Evolutionary conservation across 1,284 basidiomycete species (phyloP), one percentile per base, ranked within the genome.

Genomic region (Ceratobasidium theobromae): DNA sequence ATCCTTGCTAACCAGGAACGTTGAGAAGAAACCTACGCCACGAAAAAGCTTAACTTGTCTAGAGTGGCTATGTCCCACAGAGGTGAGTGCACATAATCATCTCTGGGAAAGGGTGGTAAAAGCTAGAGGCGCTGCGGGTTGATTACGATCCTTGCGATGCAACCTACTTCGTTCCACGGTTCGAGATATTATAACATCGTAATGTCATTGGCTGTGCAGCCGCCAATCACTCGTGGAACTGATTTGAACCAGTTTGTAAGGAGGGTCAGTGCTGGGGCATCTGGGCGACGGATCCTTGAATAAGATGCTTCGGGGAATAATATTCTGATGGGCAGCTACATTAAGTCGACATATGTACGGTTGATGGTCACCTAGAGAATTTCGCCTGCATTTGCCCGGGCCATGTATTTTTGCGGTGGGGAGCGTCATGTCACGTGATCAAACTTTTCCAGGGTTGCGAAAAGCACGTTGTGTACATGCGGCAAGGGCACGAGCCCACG

Each of bases 391-490:
- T 58, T 38, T 30, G 18, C 38, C 60, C 45, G 57, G 57, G 6
- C 6, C 5, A 51, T 43, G 23, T 11, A 52, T 32, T 40, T n/a
- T n/a, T 41, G 35, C 45, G 58, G 58, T 64, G 60, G 38, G 25
- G 16, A 23, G 30, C 46, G 51, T 64, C 60, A 16, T n/a, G n/a
- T 43, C 23, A 41, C n/a, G 23, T 52, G 60, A 64, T 53, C 33
- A 48, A 46, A 58, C 48, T 38, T 16, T 16, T 16, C 16, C 46
- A 41, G 46, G 23, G 32, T 62, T 14, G 5, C 9, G 18, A 64
- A 64, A 52, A 51, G 48, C 60, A 64, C 48, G 60, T 41, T 64
- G 60, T 48, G 52, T 53, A 64, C 60, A 64, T 41, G 60, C 46
- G 60, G 60, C 60, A 23, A 43, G 30, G 43, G 48, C 41, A 62